Base-by-base conservation (phyloP, 208 protist genomes). In the Trypanosomatidae sp. region DNA sequence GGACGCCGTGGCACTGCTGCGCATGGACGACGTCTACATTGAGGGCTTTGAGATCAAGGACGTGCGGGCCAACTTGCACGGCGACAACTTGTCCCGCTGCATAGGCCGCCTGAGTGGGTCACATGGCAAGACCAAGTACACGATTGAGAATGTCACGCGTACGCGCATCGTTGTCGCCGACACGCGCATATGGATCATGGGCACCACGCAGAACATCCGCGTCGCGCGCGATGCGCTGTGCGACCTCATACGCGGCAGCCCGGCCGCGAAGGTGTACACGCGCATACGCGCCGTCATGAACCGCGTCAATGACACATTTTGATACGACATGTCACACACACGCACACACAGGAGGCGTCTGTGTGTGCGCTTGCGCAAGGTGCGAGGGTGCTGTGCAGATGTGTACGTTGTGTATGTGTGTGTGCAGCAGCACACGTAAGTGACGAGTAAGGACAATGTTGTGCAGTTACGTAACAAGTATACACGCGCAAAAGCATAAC, bases 41-140 rank as follows among this genome's bases (percentile, higher is more conserved):
- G 98, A 99, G 53, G 96, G 95, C 26, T 99, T 99, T 69, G 92
- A 99, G 56, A 85, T 99, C 26, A 96, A 95, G 43, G 97, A 99
- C 73, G 97, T 96, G 22, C 88, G 89, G 4, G 77, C 82, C 0
- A 92, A 88, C 47, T 52, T 96, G 37, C 63, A 90, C 20, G 91
- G 91, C 22, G 91, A 96, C 53, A 90, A 95, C 50, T 64, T 96
- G 2, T 91, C 89, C 3, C 89, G 98, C 27, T 98, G 97, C 51
- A 99, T 99, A 60, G 98, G 97, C 35, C 95, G 98, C 54, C 96
- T 99, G 49, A 98, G 96, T 30, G 98, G 98, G 30, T 97, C 97
- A 23, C 96, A 97, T 45, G 98, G 98, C 20, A 97, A 98, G 69
- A 99, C 97, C 1, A 99, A 99, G 78, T 99, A 96, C 67, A 97